phyloP scores from a whole-genome alignment of 257 asterid species.

The Knoxia roxburghii region DNA sequence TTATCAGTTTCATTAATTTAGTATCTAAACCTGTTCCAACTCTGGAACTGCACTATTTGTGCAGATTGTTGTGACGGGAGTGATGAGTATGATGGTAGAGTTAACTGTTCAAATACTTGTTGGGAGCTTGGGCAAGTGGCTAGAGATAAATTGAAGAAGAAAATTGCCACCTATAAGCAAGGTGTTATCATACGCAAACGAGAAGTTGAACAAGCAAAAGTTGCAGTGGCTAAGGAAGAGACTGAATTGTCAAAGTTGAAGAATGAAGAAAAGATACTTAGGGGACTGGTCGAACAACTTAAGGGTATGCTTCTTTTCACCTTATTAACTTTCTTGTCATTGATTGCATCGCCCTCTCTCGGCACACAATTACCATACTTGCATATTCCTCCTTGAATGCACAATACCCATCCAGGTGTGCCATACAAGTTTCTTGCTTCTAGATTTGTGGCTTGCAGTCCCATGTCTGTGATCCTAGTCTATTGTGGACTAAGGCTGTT shows the following conservation, averaged over 20 bases:
- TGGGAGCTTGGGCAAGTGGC: conserved; percentile 97
- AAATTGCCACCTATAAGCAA: conserved; percentile 63
- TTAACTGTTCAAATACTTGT: conserved; percentile 76
- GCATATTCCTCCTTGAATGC: conserved; percentile 2
- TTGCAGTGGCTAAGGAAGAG: conserved; percentile 63
- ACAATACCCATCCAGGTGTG: not conserved
- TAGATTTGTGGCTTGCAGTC: not conserved
- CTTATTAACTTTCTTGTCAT: not conserved
- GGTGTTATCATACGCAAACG: conserved; percentile 61
- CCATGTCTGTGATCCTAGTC: not conserved
- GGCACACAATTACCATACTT: not conserved
- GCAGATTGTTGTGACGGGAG: conserved; percentile 99
- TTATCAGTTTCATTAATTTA: not conserved
- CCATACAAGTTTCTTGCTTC: not conserved
- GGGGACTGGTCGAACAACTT: conserved; percentile 68
- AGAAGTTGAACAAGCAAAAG: conserved; percentile 66
- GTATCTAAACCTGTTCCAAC: not conserved
- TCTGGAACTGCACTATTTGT: not conserved
- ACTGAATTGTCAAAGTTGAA: conserved; percentile 67
- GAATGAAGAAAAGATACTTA: conserved; percentile 72
- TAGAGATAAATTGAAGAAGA: conserved; percentile 78
- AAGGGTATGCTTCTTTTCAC: conserved; percentile 45
- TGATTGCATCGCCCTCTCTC: not conserved
- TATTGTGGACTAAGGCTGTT: not conserved
- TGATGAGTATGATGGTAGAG: conserved; percentile 84